phyloP scores from a whole-genome alignment of 352 stramenopile genomes.

The Globisporangium spiculum region DNA sequence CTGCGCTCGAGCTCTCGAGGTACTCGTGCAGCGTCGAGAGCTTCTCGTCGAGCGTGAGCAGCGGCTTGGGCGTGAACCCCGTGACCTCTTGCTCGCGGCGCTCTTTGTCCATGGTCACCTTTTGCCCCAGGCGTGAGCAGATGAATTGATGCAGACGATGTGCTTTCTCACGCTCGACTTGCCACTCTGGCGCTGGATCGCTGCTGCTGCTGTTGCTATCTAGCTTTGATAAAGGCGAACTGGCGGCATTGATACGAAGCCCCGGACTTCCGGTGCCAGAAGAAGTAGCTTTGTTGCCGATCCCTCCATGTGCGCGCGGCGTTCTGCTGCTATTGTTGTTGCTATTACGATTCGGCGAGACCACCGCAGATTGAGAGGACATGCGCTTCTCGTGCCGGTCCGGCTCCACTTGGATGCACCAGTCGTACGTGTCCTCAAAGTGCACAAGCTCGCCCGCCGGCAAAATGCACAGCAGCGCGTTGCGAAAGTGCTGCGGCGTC shows the following conservation, averaged over 20 bases:
- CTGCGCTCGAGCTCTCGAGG: constrained; percentile 29
- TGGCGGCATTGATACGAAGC: neutral
- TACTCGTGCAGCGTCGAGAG: constrained; percentile 64
- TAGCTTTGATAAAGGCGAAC: neutral
- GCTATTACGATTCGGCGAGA: constrained; percentile 15
- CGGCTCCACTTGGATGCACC: constrained; percentile 58
- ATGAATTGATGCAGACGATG: constrained; percentile 59
- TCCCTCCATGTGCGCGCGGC: neutral
- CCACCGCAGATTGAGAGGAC: constrained; percentile 8
- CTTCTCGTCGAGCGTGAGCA: constrained; percentile 55
- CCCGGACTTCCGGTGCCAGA: neutral
- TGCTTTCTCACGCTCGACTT: constrained; percentile 52
- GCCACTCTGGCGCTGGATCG: constrained; percentile 24
- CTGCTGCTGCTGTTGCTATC: neutral
- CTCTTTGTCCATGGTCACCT: constrained; percentile 13
- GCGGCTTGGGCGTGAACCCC: constrained; percentile 44
- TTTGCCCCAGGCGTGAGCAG: constrained; percentile 48
- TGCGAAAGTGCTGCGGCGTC: constrained; percentile 31
- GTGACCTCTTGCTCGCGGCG: constrained; percentile 32
- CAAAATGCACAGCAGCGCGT: constrained; percentile 61
- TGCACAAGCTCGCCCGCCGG: constrained; percentile 42
- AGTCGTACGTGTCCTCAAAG: constrained; percentile 60
- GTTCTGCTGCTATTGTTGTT: neutral
- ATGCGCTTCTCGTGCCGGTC: constrained; percentile 42
- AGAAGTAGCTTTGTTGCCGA: neutral